phyloP scores from a whole-genome alignment of 1,284 basidiomycete species.

The Ustilago lituana region DNA sequence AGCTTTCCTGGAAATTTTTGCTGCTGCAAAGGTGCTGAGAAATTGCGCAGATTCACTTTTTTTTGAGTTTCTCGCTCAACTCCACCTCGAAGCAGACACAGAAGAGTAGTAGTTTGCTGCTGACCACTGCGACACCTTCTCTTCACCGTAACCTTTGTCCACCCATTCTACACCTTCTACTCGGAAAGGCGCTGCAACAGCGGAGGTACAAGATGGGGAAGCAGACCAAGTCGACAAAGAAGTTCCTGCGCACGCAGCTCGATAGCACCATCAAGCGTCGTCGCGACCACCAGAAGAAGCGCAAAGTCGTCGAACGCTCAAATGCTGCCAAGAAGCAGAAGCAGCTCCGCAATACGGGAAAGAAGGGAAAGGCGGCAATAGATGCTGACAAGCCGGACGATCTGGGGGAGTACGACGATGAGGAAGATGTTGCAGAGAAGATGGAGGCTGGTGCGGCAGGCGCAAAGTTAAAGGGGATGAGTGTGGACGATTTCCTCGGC shows the following conservation, averaged over 20 bases:
- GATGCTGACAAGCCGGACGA: slow-evolving; percentile 24
- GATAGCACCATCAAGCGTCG: slow-evolving; percentile 61
- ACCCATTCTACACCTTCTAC: not conserved
- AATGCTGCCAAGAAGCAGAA: slow-evolving; percentile 43
- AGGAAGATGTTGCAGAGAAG: slow-evolving; percentile 27
- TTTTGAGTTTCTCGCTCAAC: not conserved
- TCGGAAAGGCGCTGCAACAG: too few relatives aligned
- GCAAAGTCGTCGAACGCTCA: slow-evolving; percentile 49
- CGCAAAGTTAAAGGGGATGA: slow-evolving; percentile 51
- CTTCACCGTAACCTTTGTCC: not conserved
- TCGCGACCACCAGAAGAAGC: slow-evolving; percentile 59
- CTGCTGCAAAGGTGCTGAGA: slow-evolving; percentile 1
- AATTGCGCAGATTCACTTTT: slow-evolving; percentile 1
- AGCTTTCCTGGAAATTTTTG: slow-evolving; percentile 18
- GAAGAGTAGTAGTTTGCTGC: not conserved
- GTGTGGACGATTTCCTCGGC: slow-evolving; percentile 64
- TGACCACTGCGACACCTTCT: slow-evolving; percentile 2
- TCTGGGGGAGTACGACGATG: slow-evolving; percentile 41
- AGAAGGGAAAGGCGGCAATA: slow-evolving; percentile 20
- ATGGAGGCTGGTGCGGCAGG: slow-evolving; percentile 8
- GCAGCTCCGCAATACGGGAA: slow-evolving; percentile 42
- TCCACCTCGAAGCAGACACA: slow-evolving; percentile 6
- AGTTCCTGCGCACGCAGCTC: slow-evolving; percentile 61
- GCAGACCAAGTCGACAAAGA: slow-evolving; percentile 62
- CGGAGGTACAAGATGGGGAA: slow-evolving; percentile 65